Percentiles rank a stretch among this genome's conserved stretches.
phyloP scores from a whole-genome alignment of 345 rosid species.

The Ceriops decandra region DNA sequence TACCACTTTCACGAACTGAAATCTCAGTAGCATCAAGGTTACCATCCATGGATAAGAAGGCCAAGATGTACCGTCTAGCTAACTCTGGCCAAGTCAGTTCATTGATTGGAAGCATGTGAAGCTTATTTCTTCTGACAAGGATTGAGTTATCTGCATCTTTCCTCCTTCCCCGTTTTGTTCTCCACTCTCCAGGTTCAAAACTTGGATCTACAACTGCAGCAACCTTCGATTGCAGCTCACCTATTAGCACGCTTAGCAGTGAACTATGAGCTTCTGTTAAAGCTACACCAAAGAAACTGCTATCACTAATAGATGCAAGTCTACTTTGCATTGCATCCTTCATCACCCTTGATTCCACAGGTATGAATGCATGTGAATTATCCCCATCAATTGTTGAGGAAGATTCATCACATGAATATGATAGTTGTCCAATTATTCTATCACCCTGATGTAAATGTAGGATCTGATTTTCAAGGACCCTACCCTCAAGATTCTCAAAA shows the following conservation, averaged over 20 bases:
- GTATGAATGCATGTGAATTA: slow-evolving; percentile 34
- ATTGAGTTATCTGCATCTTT: slow-evolving; percentile 63
- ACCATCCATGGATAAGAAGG: slow-evolving; percentile 80
- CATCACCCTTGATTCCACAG: slow-evolving; percentile 37
- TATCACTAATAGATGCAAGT: slow-evolving; percentile 32
- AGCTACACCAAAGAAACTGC: slow-evolving; percentile 43
- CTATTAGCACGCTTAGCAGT: slow-evolving; percentile 61
- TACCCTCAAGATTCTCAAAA: slow-evolving; percentile 32
- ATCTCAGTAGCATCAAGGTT: slow-evolving; percentile 80
- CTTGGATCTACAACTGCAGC: slow-evolving; percentile 85
- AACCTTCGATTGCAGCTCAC: slow-evolving; percentile 90
- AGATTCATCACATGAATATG: slow-evolving; percentile 35
- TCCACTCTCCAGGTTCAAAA: slow-evolving; percentile 77
- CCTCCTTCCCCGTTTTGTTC: slow-evolving; percentile 77
- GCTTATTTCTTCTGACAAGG: slow-evolving; percentile 58
- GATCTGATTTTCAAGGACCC: slow-evolving; percentile 31
- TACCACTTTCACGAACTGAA: slow-evolving; percentile 77
- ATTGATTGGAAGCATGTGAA: slow-evolving; percentile 77
- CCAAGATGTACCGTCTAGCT: slow-evolving; percentile 78
- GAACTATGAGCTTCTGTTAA: slow-evolving; percentile 63
- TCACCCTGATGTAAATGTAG: slow-evolving; percentile 28
- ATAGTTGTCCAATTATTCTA: slow-evolving; percentile 22
- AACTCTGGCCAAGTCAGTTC: slow-evolving; percentile 94
- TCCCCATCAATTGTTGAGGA: slow-evolving; percentile 21
- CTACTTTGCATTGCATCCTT: slow-evolving; percentile 38